Evolutionary conservation across 495 filamentous ascomycete genomes (phyloP).

Genomic region (Pseudoneurospora amorphoporcata): DNA sequence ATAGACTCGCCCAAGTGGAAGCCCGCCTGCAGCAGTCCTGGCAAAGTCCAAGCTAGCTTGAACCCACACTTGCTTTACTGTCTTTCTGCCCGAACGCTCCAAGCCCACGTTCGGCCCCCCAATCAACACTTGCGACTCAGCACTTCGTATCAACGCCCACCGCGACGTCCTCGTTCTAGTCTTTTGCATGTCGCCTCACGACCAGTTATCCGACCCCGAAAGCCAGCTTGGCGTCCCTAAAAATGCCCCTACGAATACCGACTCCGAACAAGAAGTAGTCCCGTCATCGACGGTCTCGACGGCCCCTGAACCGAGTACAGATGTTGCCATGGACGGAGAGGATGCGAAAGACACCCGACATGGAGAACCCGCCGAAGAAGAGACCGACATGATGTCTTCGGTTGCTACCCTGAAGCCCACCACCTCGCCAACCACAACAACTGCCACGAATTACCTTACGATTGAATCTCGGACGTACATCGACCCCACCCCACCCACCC

Average conservation of each 20-base stretch:
- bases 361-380: constrained; percentile 7
- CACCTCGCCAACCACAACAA: constrained; percentile 20
- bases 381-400: constrained; percentile 38
- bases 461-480: constrained; percentile 42
- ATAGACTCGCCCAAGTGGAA: background rate
- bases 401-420: constrained; percentile 40
- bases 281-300: background rate
- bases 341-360: background rate
- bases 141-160: background rate
- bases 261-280: constrained; percentile 6
- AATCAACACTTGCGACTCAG: background rate
- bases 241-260: constrained; percentile 5
- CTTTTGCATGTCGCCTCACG: constrained; percentile 26
- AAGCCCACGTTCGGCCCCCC: background rate
- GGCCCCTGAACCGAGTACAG: background rate
- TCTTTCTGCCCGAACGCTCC: background rate
- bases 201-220: constrained; percentile 9
- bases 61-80: background rate
- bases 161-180: background rate
- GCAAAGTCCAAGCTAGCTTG: background rate
- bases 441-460: constrained; percentile 29
- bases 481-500: constrained; percentile 54
- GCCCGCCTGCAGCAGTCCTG: background rate
- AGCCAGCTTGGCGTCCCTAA: constrained; percentile 11
- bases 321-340: background rate